Base-by-base conservation (phyloP, 2,329 filamentous ascomycete genomes). In the Ceratocystis eucalypticola region DNA sequence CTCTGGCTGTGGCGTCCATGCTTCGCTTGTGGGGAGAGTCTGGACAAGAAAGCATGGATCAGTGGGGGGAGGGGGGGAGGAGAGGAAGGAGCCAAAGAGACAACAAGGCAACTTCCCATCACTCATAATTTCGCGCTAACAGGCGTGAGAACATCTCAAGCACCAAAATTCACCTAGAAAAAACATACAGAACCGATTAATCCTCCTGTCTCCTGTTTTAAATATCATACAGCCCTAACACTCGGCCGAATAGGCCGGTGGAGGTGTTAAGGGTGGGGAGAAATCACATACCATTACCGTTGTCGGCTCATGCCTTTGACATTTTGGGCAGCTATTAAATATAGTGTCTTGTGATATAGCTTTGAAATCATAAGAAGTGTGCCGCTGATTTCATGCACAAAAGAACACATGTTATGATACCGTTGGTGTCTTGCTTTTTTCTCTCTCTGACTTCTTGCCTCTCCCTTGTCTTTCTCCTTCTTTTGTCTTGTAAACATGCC, bases 321-420 rank as follows among this genome's bases (percentile, higher is more conserved):
- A 10, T 20, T 59, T 41, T 59, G 55, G 55, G 55, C 55, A 33
- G 55, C 55, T 15, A 59, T 59, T 37, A 25, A 33, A 17, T 20
- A 59, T 5, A 7, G 1, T n/a, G 48, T 28, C 48, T 28, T 50
- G 20, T 53, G 20, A 53, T 53, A 53, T 53, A 28, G 20, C 7
- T 28, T 25, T 10, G 8, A 53, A 25, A 1, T 8, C 25, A 53
- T 28, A 53, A 53, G 22, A 28, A 22, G 48, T 8, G 8, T 25
- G 22, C 15, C 3, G 37, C 4, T 25, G 20, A 2, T n/a, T 28
- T 8, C 17, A 3, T 62, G 53, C 15, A 17, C 55, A 8, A 59
- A 37, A 59, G 55, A 59, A 59, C 55, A 59, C 55, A 59, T 59
- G 55, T 59, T 59, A 37, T 30, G 28, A 33, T 59, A 20, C 22